Percentiles rank a stretch among this genome's conserved stretches.
These are phyloP conservation scores for Oryza longistaminata DNA, from an alignment of 176 grass and related monocot species.

Conservation along the genomic window DNA sequence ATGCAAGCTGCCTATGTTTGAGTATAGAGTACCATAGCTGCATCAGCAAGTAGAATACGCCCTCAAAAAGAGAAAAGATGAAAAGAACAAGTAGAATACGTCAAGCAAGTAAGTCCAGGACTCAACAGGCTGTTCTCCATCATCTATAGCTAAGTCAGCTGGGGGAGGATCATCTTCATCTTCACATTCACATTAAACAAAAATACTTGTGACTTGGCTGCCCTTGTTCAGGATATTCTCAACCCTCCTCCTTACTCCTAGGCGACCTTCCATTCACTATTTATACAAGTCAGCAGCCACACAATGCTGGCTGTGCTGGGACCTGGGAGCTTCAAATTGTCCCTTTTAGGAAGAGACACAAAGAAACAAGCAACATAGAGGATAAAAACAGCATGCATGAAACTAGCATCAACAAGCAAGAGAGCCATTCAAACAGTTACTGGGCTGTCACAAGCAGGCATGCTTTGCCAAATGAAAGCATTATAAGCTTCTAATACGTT, in stretches of 20 bases:
- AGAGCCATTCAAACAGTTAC: neutral
- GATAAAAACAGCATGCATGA: neutral
- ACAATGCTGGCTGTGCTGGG: neutral
- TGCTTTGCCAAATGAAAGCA: neutral
- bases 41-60: neutral
- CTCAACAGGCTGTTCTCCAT: neutral
- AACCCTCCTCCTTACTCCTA: neutral
- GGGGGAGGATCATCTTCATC: no score
- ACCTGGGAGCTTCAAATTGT: neutral
- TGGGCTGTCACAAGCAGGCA: neutral
- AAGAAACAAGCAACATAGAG: neutral
- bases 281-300: neutral
- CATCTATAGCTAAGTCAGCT: neutral
- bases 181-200: neutral
- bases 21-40: neutral
- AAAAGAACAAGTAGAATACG: neutral
- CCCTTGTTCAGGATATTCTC: neutral
- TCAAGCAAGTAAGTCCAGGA: constrained; percentile 19
- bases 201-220: neutral
- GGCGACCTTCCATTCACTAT: neutral
- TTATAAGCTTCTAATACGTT: neutral
- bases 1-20: neutral
- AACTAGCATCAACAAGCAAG: neutral
- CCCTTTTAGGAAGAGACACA: neutral
- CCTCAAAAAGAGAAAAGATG: neutral